phyloP scores from a whole-genome alignment of 306 rosid species.

The Corylus heterophylla region DNA sequence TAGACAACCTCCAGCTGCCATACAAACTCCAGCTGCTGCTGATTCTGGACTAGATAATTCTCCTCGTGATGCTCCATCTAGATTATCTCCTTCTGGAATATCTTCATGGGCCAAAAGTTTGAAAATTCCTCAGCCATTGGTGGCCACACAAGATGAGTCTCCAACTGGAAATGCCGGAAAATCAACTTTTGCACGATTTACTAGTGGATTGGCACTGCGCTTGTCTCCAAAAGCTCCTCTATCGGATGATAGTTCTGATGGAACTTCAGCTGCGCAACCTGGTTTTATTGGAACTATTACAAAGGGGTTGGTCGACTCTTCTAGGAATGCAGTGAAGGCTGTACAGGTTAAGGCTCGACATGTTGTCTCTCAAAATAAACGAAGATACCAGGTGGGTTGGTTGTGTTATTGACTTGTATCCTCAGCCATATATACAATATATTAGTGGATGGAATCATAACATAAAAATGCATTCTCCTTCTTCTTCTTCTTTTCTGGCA shows the following conservation, averaged over 20 bases:
- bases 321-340: conserved; percentile 94
- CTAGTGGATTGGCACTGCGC: conserved; percentile 81
- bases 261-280: conserved; percentile 52
- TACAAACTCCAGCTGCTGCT: conserved; percentile 36
- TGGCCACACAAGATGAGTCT: conserved; percentile 63
- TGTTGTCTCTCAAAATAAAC: conserved; percentile 94
- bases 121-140: conserved; percentile 70
- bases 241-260: conserved; percentile 51
- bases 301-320: conserved; percentile 85
- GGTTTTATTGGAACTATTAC: conserved; percentile 79
- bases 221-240: conserved; percentile 79
- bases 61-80: conserved; percentile 47
- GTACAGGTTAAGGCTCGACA: conserved; percentile 98
- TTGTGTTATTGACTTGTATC: conserved; percentile 20
- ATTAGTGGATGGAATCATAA: not conserved
- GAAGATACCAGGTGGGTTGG: conserved; percentile 85
- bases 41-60: conserved; percentile 48
- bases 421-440: not conserved
- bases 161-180: conserved; percentile 66
- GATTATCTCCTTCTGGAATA: conserved; percentile 55
- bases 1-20: conserved; percentile 36
- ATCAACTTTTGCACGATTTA: conserved; percentile 78
- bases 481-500: not conserved
- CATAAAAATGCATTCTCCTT: not conserved
- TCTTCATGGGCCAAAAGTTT: conserved; percentile 90